These are phyloP conservation scores for Hypoxylon perforatum DNA, from an alignment of 495 filamentous ascomycete species.

Conservation along the genomic window DNA sequence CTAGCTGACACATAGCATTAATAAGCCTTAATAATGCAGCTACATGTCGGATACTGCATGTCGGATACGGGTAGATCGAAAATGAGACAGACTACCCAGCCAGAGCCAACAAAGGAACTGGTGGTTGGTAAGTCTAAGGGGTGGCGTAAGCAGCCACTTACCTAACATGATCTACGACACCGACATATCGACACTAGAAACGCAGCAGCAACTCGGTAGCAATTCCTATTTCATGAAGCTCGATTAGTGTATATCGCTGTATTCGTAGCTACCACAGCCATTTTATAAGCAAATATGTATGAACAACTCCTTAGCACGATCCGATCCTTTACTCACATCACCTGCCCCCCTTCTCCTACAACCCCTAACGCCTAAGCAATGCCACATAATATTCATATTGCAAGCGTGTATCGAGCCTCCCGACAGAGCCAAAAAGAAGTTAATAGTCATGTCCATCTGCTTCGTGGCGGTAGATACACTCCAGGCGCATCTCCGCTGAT, in stretches of 20 bases:
- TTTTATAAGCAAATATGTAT: not conserved
- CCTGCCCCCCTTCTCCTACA: not conserved
- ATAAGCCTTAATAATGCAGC: too few relatives aligned
- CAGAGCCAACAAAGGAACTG: too few relatives aligned
- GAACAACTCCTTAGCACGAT: not conserved
- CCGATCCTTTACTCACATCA: not conserved
- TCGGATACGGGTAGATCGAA: too few relatives aligned
- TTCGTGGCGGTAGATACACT: slow-evolving; percentile 22
- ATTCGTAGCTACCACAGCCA: not conserved
- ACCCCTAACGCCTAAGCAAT: slow-evolving; percentile 35
- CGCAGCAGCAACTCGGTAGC: too few relatives aligned
- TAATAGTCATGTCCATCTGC: slow-evolving; percentile 24
- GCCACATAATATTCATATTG: slow-evolving; percentile 8
- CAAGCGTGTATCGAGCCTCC: not conserved
- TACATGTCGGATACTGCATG: too few relatives aligned
- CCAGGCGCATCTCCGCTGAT: slow-evolving; percentile 24
- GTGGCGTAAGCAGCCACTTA: too few relatives aligned
- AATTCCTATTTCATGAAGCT: not conserved
- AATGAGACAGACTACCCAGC: too few relatives aligned
- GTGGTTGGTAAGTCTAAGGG: too few relatives aligned
- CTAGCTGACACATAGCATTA: too few relatives aligned
- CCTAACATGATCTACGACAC: too few relatives aligned
- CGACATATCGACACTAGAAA: too few relatives aligned
- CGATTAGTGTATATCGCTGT: not conserved
- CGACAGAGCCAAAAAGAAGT: slow-evolving; percentile 1